These are phyloP conservation scores for Fusarium coicis DNA, from an alignment of 2,329 filamentous ascomycete genomes.

Conservation along the genomic window DNA sequence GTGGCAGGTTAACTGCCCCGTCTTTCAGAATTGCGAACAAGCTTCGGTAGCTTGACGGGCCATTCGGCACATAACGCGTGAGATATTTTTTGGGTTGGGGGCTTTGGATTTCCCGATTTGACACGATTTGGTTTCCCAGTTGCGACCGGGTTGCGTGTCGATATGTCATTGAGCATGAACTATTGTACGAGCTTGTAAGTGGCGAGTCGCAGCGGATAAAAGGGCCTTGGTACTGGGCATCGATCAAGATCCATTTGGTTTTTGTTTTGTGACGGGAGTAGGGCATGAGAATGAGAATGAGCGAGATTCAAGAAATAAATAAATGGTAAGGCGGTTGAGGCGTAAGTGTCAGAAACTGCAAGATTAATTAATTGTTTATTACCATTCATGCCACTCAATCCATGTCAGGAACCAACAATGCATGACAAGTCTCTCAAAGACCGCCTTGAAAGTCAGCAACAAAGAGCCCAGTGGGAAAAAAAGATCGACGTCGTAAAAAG, in stretches of 20 bases:
- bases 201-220: constrained; percentile 15
- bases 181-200: constrained; percentile 19
- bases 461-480: neutral
- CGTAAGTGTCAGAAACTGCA: constrained; percentile 20
- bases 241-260: constrained; percentile 10
- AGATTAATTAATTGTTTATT: constrained; percentile 7
- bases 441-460: neutral
- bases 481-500: neutral
- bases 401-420: constrained; percentile 13
- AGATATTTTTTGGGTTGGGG: neutral
- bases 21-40: constrained; percentile 32
- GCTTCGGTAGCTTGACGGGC: constrained; percentile 19
- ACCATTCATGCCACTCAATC: neutral
- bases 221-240: neutral
- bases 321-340: constrained; percentile 8
- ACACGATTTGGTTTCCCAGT: constrained; percentile 7
- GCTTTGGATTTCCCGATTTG: constrained; percentile 30
- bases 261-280: neutral
- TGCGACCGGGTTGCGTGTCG: constrained; percentile 34
- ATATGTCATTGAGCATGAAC: constrained; percentile 28
- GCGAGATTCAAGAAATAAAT: neutral
- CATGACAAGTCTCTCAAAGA: neutral
- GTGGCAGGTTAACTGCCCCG: too few relatives aligned
- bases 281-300: neutral
- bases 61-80: neutral